A percentile compares a stretch with the other conserved stretches of the same genome.
These are phyloP conservation scores for Heliamphora exappendiculata DNA, from an alignment of 148 eudicot species.

Conservation along the genomic window DNA sequence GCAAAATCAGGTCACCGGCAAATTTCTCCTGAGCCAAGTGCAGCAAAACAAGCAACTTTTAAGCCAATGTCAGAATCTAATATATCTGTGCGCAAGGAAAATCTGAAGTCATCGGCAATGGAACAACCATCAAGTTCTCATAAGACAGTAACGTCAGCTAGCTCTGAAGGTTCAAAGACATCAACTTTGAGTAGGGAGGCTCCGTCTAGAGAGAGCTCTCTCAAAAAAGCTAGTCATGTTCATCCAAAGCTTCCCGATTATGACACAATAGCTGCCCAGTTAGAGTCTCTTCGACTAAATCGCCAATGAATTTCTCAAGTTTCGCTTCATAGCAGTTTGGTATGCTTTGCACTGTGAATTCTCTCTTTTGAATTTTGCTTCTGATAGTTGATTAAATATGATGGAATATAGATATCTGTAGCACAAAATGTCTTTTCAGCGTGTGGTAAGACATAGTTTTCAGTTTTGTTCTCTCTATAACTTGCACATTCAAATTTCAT, in stretches of 20 bases:
- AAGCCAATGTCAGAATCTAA: conserved; percentile 24
- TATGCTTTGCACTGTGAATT: neutral
- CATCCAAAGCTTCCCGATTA: conserved; percentile 98
- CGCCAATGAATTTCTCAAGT: conserved; percentile 25
- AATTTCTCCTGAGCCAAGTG: conserved; percentile 15
- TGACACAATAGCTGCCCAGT: conserved; percentile 50
- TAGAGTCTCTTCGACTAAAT: conserved; percentile 47
- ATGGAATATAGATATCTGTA: neutral
- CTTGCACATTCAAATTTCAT: neutral
- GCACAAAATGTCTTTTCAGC: conserved; percentile 1
- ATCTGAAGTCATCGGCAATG: conserved; percentile 18
- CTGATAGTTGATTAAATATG: neutral
- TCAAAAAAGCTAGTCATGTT: conserved; percentile 71
- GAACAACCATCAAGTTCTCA: conserved; percentile 25
- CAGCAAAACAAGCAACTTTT: conserved; percentile 17
- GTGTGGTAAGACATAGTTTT: neutral
- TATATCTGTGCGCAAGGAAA: conserved; percentile 14
- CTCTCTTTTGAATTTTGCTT: neutral
- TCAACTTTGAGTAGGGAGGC: conserved; percentile 19
- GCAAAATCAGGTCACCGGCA: conserved; percentile 5
- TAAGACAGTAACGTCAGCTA: conserved; percentile 7
- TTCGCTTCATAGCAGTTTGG: neutral
- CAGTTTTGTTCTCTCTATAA: conserved; percentile 5
- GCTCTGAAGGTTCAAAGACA: conserved; percentile 18
- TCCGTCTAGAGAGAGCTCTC: conserved; percentile 36